Conservation (phyloP, 148 eudicot species). For the Pouteria glomerata region DNA sequence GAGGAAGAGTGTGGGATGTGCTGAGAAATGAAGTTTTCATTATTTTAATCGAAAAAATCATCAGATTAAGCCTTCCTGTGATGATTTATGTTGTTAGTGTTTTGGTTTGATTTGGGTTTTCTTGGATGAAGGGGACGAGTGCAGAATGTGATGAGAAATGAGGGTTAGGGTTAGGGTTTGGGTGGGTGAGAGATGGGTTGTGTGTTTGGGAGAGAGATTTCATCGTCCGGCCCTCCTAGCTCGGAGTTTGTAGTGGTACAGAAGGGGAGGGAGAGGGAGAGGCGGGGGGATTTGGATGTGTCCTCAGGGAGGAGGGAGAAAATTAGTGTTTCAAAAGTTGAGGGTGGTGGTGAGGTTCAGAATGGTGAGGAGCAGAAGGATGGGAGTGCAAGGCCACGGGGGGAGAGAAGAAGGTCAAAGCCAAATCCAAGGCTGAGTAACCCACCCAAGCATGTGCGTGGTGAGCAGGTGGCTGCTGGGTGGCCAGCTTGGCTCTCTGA, state of each 20-base stretch:
- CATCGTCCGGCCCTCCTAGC: constrained; percentile 25
- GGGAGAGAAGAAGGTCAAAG: constrained; percentile 42
- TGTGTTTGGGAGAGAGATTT: constrained; percentile 52
- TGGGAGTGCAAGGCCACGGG: constrained; percentile 23
- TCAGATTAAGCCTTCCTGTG: constrained; percentile 1
- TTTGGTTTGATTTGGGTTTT: too few relatives aligned
- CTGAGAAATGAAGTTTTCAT: too few relatives aligned
- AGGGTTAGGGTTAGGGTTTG: constrained; percentile 20
- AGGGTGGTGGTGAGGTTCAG: constrained; percentile 1
- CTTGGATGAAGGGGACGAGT: constrained; percentile 9
- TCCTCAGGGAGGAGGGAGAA: constrained; percentile 18
- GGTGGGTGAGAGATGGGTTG: constrained; percentile 51
- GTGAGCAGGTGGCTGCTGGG: constrained; percentile 68
- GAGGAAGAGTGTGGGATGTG: too few relatives aligned
- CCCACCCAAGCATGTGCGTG: constrained; percentile 37
- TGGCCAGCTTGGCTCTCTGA: constrained; percentile 66
- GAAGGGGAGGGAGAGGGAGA: constrained; percentile 24
- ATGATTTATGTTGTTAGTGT: constrained; percentile 6
- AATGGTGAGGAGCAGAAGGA: constrained; percentile 22
- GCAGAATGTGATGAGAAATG: constrained; percentile 44
- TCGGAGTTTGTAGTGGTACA: constrained; percentile 34
- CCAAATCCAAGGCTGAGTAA: constrained; percentile 47
- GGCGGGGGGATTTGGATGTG: background rate
- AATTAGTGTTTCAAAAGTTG: constrained; percentile 15
- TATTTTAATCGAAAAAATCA: constrained; percentile 12